These are phyloP conservation scores for Xylariaceae sp. DNA, from an alignment of 2,329 filamentous ascomycete genomes.

Conservation along the genomic window DNA sequence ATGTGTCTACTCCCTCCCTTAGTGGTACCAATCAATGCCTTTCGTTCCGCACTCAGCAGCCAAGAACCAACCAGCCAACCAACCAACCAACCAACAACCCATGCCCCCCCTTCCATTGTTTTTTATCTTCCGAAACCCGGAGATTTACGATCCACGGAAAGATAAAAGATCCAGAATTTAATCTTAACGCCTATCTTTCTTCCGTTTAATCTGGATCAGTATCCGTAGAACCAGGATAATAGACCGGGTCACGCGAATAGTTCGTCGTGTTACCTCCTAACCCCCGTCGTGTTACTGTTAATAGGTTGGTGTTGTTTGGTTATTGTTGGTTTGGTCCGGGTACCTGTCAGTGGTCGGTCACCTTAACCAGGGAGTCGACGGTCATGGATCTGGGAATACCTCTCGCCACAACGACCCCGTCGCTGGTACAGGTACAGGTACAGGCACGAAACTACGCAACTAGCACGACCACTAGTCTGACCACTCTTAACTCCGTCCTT, in stretches of 20 bases:
- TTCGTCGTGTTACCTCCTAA: neutral
- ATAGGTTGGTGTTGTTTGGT: no score
- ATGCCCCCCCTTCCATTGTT: neutral
- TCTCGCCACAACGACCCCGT: neutral
- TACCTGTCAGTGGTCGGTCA: neutral
- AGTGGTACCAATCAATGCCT: no score
- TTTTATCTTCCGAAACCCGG: neutral
- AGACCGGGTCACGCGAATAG: neutral
- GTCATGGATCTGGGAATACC: neutral
- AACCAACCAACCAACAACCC: no score
- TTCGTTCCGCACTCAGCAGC: no score
- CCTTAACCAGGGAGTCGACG: neutral
- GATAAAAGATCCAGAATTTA: no score
- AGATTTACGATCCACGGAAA: neutral
- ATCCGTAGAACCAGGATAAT: neutral
- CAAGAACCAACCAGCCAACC: no score
- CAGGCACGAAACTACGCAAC: no score
- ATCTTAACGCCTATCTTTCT: no score
- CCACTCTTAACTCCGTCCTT: no score
- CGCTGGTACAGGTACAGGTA: no score
- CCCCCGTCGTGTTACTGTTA: no score
- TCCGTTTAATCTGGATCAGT: neutral
- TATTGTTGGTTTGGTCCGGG: neutral
- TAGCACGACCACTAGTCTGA: neutral
- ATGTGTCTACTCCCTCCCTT: no score